These are phyloP conservation scores for Fusarium concolor DNA, from an alignment of 2,329 filamentous ascomycete genomes.

Conservation along the genomic window DNA sequence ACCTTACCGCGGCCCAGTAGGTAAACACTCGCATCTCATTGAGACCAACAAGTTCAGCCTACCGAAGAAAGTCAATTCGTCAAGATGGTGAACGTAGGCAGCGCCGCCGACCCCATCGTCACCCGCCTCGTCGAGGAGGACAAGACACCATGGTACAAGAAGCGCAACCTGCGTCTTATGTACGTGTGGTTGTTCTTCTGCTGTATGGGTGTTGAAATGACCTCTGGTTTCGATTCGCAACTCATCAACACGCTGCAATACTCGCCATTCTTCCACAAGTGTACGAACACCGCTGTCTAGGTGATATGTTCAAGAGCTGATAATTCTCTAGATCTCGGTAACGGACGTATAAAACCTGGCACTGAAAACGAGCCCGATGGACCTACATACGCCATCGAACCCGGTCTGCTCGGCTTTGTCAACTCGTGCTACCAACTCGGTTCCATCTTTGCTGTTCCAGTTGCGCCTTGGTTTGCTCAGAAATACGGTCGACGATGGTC, in stretches of 20 bases:
- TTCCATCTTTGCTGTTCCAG: slow-evolving; percentile 64
- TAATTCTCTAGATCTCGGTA: slow-evolving; percentile 21
- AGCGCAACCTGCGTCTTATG: slow-evolving; percentile 63
- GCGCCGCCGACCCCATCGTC: slow-evolving; percentile 43
- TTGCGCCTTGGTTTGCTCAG: slow-evolving; percentile 64
- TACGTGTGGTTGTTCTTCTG: slow-evolving; percentile 65
- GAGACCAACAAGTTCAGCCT: not conserved
- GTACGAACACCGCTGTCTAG: slow-evolving; percentile 29
- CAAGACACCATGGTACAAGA: slow-evolving; percentile 62
- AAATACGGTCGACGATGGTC: slow-evolving; percentile 59
- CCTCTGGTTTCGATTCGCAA: slow-evolving; percentile 66
- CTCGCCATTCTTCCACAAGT: slow-evolving; percentile 53
- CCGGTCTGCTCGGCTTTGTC: slow-evolving; percentile 59
- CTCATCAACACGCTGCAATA: slow-evolving; percentile 57
- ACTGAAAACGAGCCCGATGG: not conserved
- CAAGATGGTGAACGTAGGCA: slow-evolving; percentile 38
- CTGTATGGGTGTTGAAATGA: slow-evolving; percentile 68
- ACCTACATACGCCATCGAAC: slow-evolving; percentile 43
- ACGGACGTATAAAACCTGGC: slow-evolving; percentile 29
- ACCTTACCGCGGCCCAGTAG: not conserved
- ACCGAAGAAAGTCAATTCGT: not conserved
- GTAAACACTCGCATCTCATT: not conserved
- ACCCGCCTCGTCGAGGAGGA: slow-evolving; percentile 50
- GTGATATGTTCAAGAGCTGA: not conserved
- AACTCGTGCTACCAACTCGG: slow-evolving; percentile 67